Base-by-base conservation (phyloP, 2,329 filamentous ascomycete species). In the Aspergillus texensis region DNA sequence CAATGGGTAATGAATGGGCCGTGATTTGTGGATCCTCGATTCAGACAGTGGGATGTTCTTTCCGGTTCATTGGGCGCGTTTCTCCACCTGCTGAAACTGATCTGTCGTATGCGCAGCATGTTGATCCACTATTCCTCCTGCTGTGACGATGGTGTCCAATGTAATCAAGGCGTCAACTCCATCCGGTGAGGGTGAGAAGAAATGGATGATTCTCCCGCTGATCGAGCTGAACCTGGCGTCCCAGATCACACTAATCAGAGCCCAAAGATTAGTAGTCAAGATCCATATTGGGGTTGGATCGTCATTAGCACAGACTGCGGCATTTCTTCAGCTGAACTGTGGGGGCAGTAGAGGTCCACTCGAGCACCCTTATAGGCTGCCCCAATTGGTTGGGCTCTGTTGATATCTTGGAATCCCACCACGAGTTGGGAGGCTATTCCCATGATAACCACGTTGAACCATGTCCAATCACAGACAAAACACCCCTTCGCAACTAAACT, bases 311-410 rank as follows among this genome's bases (percentile, higher is more conserved):
- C 32, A 6, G 28, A 50, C 26, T 50, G 43, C 57, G 57, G 34
- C 45, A 59, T 60, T 58, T 34, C 24, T 58, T 58, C 34, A n/a
- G 41, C 59, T 54, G 55, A 58, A 48, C 58, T 53, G 50, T 55
- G 58, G 58, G 36, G 46, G 8, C 39, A 58, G 36, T 28, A 9
- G 34, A 36, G 34, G 14, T 16, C 12, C 34, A 16, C 32, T 14
- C 34, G 1, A 14, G 16, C 34, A 36, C 34, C 10, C 10, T 34
- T 34, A 4, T 11, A 11, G 10, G 26, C 19, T 8, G 16, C 0
- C 6, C 4, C 24, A 14, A 8, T 46, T 24, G 24, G 45, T 14
- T 8, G 5, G 6, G 34, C 34, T 36, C 6, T 16, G 14, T 16
- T 16, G 34, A 3, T 36, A 6, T 16, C 34, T 36, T 14, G 34